Evolutionary conservation across 768 basidiomycete species (phyloP).

Genomic region (Collybiopsis luxurians): DNA sequence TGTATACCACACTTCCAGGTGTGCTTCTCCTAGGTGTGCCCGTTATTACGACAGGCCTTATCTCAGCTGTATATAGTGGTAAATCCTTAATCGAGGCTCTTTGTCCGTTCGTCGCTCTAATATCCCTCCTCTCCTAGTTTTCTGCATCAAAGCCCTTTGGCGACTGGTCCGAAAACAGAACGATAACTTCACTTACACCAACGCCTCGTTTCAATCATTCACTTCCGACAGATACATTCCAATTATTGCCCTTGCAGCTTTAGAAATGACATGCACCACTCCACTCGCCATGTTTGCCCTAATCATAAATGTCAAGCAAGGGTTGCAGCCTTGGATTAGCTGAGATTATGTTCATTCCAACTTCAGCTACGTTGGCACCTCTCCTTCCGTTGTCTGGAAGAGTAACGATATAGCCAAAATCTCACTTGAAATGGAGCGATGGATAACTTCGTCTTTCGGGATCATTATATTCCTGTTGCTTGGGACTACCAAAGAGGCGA

Average conservation of each 20-base stretch:
- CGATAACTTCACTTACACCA: background rate
- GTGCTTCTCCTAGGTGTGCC: constrained; percentile 20
- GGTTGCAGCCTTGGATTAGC: constrained; percentile 34
- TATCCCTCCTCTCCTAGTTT: background rate
- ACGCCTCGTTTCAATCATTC: constrained; percentile 21
- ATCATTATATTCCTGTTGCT: background rate
- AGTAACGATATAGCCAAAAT: too few relatives aligned
- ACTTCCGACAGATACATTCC: constrained; percentile 41
- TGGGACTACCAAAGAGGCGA: background rate
- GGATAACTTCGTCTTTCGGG: background rate
- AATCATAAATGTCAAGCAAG: constrained; percentile 21
- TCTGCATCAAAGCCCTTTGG: background rate
- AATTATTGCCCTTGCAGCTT: constrained; percentile 43
- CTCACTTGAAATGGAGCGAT: background rate
- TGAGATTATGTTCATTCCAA: constrained; percentile 38
- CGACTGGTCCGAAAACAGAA: background rate
- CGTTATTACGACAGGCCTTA: constrained; percentile 26
- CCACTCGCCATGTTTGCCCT: constrained; percentile 34
- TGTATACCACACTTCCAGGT: constrained; percentile 22
- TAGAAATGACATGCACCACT: constrained; percentile 39
- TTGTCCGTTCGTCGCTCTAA: background rate
- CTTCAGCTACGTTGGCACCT: constrained; percentile 26
- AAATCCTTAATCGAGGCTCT: constrained; percentile 11
- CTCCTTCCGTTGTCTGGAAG: background rate
- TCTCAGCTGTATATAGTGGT: constrained; percentile 31